phyloP scores from a whole-genome alignment of 2,329 filamentous ascomycete species.

The Calonectria pseudoreteaudii region DNA sequence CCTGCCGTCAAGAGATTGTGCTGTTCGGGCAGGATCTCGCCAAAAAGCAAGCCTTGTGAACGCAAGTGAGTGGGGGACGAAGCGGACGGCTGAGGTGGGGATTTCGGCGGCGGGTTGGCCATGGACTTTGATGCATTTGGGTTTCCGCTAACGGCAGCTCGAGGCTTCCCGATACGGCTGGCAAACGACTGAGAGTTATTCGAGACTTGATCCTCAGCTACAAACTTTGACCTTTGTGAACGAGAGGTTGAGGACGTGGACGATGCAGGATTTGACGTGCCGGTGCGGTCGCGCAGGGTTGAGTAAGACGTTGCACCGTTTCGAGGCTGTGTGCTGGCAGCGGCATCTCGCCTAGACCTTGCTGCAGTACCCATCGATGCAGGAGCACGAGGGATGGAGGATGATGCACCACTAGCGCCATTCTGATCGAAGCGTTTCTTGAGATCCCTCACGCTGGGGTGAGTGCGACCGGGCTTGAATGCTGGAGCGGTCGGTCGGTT shows the following conservation, averaged over 20 bases:
- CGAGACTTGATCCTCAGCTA: conserved; percentile 63
- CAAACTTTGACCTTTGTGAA: conserved; percentile 60
- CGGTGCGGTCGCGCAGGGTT: conserved; percentile 51
- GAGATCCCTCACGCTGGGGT: conserved; percentile 83
- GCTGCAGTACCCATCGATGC: conserved; percentile 48
- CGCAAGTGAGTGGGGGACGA: conserved; percentile 50
- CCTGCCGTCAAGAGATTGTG: conserved; percentile 64
- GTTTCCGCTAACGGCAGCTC: conserved; percentile 48
- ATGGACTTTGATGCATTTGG: conserved; percentile 50
- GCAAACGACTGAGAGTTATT: conserved; percentile 70
- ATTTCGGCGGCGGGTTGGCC: conserved; percentile 48
- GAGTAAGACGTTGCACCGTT: conserved; percentile 55
- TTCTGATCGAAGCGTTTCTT: conserved; percentile 83
- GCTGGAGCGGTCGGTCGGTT: conserved; percentile 50
- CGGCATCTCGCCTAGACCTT: conserved; percentile 47
- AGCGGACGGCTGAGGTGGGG: conserved; percentile 47
- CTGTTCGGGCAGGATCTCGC: conserved; percentile 76
- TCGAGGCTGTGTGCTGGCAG: conserved; percentile 48
- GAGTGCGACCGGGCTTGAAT: conserved; percentile 51
- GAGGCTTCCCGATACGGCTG: conserved; percentile 68
- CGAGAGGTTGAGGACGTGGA: conserved; percentile 44
- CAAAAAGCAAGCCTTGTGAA: conserved; percentile 74
- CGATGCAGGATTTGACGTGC: conserved; percentile 33
- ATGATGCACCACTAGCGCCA: conserved; percentile 44
- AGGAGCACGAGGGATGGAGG: conserved; percentile 52